phyloP scores from a whole-genome alignment of 129 eudicot genomes.

The sunflower (Helianthus annuus) region DNA sequence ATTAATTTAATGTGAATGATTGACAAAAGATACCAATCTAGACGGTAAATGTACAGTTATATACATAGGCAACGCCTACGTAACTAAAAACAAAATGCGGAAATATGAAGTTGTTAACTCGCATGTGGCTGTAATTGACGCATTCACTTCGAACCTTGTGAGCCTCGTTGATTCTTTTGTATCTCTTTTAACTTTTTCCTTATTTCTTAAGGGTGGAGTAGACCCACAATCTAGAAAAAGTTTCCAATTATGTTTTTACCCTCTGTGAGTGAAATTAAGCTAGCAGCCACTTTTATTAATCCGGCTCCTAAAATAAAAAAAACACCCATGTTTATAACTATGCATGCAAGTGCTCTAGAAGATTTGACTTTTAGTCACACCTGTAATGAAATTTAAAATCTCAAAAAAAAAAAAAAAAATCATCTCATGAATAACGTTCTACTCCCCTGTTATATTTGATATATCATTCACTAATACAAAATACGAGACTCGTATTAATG shows the following conservation, averaged over 20 bases:
- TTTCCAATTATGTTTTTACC: neutral
- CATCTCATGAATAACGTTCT: neutral
- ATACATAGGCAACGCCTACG: neutral
- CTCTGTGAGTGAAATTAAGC: neutral
- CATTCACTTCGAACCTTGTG: neutral
- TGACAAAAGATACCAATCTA: neutral
- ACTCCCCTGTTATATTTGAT: neutral
- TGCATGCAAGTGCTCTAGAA: conserved; percentile 6
- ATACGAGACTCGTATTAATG: too few relatives aligned
- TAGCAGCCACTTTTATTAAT: neutral
- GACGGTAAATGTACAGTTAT: too few relatives aligned
- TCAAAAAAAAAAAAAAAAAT: neutral
- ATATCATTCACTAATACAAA: too few relatives aligned
- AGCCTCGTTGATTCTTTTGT: neutral
- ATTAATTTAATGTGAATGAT: neutral
- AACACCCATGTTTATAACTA: neutral
- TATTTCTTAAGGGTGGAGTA: neutral
- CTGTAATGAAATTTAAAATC: neutral
- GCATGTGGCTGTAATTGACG: neutral
- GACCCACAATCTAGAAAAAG: neutral
- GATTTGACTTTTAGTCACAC: neutral
- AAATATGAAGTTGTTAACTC: neutral
- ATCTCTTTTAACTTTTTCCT: neutral
- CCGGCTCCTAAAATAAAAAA: neutral
- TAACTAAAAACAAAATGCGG: neutral